Conservation (phyloP, 1,284 basidiomycete species). For the Cystobasidiaceae sp. region DNA sequence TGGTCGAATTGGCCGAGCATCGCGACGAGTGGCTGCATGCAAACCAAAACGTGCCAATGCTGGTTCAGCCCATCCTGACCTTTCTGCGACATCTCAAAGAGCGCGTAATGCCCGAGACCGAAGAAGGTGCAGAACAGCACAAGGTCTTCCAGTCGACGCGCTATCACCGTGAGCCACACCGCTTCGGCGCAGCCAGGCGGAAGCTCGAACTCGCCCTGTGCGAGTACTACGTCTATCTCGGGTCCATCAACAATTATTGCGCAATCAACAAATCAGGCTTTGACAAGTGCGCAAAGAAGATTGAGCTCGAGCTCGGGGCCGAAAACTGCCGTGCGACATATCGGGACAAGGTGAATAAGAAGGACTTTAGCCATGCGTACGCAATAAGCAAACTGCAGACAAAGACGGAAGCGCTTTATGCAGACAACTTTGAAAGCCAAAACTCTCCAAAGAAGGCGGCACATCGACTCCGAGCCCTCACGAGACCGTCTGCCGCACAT, state of each 20-base stretch:
- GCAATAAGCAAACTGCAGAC: neutral
- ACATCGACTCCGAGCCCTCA: conserved; percentile 57
- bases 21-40: conserved; percentile 52
- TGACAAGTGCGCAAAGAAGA: conserved; percentile 54
- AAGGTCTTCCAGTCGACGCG: neutral
- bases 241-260: conserved; percentile 48
- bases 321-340: conserved; percentile 59
- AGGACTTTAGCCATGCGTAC: conserved; percentile 46
- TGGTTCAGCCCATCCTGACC: neutral
- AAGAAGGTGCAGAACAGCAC: neutral
- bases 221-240: conserved; percentile 24
- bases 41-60: neutral
- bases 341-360: conserved; percentile 59
- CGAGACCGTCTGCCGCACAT: conserved; percentile 55
- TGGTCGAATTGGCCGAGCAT: conserved; percentile 68
- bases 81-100: neutral
- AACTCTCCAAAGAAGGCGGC: conserved; percentile 72
- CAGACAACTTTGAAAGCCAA: conserved; percentile 54
- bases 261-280: conserved; percentile 84
- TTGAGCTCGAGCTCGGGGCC: conserved; percentile 61
- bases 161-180: conserved; percentile 5
- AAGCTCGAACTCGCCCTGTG: conserved; percentile 34
- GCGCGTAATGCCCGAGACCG: neutral
- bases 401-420: conserved; percentile 35
- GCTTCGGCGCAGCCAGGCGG: neutral